Evolutionary conservation across 2,329 filamentous ascomycete genomes (phyloP).

Genomic region (Stagonosporopsis rhizophila): DNA sequence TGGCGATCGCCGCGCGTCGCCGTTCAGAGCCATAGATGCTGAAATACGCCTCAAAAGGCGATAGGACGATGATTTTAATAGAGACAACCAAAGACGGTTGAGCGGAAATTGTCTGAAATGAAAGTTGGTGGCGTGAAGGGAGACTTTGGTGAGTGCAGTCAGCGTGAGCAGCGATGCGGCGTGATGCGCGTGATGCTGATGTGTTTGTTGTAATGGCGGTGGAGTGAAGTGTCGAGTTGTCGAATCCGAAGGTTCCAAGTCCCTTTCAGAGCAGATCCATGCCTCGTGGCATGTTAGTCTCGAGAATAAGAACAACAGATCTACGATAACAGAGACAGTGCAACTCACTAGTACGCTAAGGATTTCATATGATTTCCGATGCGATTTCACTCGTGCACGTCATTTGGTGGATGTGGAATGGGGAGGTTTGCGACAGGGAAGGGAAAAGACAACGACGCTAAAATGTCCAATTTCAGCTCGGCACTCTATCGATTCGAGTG

Average conservation of each 20-base stretch:
- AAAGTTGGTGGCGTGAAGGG: slow-evolving; percentile 14
- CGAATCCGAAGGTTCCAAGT: slow-evolving; percentile 40
- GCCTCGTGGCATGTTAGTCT: slow-evolving; percentile 45
- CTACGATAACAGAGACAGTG: slow-evolving; percentile 17
- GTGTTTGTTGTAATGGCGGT: slow-evolving; percentile 34
- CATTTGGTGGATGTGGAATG: slow-evolving; percentile 40
- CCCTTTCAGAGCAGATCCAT: slow-evolving; percentile 41
- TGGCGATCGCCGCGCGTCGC: slow-evolving; percentile 4
- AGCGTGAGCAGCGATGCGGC: slow-evolving; percentile 22
- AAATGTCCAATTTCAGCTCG: slow-evolving; percentile 49
- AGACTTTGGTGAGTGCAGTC: slow-evolving; percentile 14
- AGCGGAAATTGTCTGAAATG: slow-evolving; percentile 12
- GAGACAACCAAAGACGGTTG: slow-evolving; percentile 2
- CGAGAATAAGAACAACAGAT: slow-evolving; percentile 22
- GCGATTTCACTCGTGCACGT: slow-evolving; percentile 24
- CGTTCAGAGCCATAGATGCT: slow-evolving; percentile 11
- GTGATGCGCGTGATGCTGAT: slow-evolving; percentile 30
- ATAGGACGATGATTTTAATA: not conserved
- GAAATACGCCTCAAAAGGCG: slow-evolving; percentile 13
- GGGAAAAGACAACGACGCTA: slow-evolving; percentile 40
- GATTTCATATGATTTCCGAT: slow-evolving; percentile 17
- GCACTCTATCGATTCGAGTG: slow-evolving; percentile 39
- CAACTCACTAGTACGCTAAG: slow-evolving; percentile 26
- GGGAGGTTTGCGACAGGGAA: slow-evolving; percentile 35
- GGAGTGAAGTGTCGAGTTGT: slow-evolving; percentile 37